Conservation (phyloP, 2,329 filamentous ascomycete species). For the Fusarium sarcochroum region DNA sequence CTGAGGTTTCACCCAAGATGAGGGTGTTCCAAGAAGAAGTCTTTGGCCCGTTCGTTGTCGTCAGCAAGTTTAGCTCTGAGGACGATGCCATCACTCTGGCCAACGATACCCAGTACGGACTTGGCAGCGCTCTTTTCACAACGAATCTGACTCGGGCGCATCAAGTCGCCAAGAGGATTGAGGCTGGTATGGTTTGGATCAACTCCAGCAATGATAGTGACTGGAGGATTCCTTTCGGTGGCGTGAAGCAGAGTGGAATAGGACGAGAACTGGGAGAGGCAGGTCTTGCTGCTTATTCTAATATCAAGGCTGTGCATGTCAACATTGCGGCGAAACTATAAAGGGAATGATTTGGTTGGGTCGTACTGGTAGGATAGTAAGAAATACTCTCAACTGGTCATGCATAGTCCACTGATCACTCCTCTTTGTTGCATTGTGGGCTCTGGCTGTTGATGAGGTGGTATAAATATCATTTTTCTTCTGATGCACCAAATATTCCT, state of each 20-base stretch:
- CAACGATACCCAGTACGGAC: slow-evolving; percentile 71
- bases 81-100: slow-evolving; percentile 59
- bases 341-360: neutral
- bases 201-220: slow-evolving; percentile 64
- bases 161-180: slow-evolving; percentile 67
- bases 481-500: no score
- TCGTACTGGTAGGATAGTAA: no score
- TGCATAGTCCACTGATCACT: no score
- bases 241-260: slow-evolving; percentile 65
- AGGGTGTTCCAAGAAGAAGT: slow-evolving; percentile 62
- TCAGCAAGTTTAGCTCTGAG: slow-evolving; percentile 60
- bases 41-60: slow-evolving; percentile 61
- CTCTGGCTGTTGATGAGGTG: no score
- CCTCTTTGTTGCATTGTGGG: no score
- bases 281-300: slow-evolving; percentile 59
- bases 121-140: slow-evolving; percentile 74
- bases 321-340: slow-evolving; percentile 54
- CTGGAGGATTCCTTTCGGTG: slow-evolving; percentile 61
- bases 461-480: no score
- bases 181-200: slow-evolving; percentile 71
- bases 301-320: slow-evolving; percentile 62
- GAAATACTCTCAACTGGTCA: no score
- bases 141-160: slow-evolving; percentile 67
- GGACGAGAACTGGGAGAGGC: slow-evolving; percentile 62
- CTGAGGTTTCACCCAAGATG: slow-evolving; percentile 59